Conservation (phyloP, 2,329 filamentous ascomycete species). For the Pestalotiopsis fici region DNA sequence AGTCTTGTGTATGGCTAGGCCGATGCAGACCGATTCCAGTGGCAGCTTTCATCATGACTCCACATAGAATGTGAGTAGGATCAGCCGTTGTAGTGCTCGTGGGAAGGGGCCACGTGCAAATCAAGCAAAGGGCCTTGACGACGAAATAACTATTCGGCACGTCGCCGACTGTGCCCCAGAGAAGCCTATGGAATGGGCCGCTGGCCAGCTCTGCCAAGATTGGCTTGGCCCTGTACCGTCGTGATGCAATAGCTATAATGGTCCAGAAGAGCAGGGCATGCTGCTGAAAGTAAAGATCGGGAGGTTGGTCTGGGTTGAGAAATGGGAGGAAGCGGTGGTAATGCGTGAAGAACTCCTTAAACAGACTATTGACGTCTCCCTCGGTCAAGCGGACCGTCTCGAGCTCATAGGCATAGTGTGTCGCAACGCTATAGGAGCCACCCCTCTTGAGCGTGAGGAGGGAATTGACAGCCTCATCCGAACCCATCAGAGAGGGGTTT, state of each 20-base stretch:
- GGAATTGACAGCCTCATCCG: constrained; percentile 68
- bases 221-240: constrained; percentile 66
- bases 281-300: constrained; percentile 76
- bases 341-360: constrained; percentile 72
- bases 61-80: constrained; percentile 78
- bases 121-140: constrained; percentile 77
- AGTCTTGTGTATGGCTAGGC: constrained; percentile 81
- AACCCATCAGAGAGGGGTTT: constrained; percentile 66
- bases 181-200: constrained; percentile 66
- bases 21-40: constrained; percentile 82
- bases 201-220: constrained; percentile 68
- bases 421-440: constrained; percentile 59
- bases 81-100: constrained; percentile 81
- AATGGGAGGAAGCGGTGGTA: constrained; percentile 82
- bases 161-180: constrained; percentile 77
- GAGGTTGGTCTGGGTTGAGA: constrained; percentile 64
- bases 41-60: constrained; percentile 85
- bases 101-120: constrained; percentile 82
- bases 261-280: constrained; percentile 86
- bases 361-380: constrained; percentile 64
- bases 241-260: constrained; percentile 73
- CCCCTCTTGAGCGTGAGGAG: constrained; percentile 67
- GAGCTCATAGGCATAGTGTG: constrained; percentile 61
- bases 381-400: constrained; percentile 66
- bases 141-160: constrained; percentile 79